Percentiles rank a stretch among this genome's conserved stretches.
Evolutionary conservation across 2,329 filamentous ascomycete species (phyloP).

Genomic region (Aspergillus fijiensis): DNA sequence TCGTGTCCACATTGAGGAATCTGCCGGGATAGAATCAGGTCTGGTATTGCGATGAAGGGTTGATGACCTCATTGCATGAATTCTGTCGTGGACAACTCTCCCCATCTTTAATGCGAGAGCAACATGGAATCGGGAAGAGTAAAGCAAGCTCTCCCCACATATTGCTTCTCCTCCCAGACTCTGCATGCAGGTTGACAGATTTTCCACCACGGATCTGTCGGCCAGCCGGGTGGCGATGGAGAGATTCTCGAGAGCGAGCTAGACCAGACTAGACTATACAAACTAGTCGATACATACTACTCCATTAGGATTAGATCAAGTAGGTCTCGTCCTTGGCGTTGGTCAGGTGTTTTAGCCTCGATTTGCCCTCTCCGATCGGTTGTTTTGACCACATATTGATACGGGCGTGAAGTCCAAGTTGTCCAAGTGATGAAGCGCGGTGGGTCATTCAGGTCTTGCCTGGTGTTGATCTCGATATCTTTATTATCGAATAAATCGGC

Average conservation of each 20-base stretch:
- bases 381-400: not conserved
- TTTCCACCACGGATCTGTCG: not conserved
- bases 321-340: not conserved
- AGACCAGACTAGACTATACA: not conserved
- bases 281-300: not conserved
- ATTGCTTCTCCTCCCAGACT: not conserved
- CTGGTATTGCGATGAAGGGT: not conserved
- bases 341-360: not conserved
- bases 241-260: not conserved
- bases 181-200: not conserved
- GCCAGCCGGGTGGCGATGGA: not conserved
- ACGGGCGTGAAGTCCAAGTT: not conserved
- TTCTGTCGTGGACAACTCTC: not conserved
- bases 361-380: not conserved
- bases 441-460: not conserved
- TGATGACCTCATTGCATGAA: not conserved
- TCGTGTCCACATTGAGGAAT: not conserved
- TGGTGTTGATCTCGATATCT: not conserved
- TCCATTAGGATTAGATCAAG: not conserved
- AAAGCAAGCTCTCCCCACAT: not conserved
- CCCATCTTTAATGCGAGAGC: no score
- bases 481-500: not conserved
- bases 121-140: not conserved
- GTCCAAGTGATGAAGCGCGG: not conserved
- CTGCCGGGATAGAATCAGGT: not conserved